phyloP scores from a whole-genome alignment of 2,329 filamentous ascomycete species.

The Amphichorda felina region DNA sequence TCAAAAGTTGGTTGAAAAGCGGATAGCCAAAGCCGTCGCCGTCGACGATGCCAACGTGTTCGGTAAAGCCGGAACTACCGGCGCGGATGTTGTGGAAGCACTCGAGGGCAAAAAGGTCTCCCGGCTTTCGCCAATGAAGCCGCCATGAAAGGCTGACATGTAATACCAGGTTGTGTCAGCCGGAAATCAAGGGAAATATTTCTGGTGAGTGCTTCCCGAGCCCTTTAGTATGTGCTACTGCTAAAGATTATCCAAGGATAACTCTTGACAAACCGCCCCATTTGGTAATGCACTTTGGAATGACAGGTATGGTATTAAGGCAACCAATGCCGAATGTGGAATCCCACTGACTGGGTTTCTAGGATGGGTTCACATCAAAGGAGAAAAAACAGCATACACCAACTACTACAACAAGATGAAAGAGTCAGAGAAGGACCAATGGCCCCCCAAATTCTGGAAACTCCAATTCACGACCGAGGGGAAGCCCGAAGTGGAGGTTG shows the following conservation, averaged over 20 bases:
- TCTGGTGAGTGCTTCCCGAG: slow-evolving; percentile 46
- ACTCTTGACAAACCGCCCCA: slow-evolving; percentile 66
- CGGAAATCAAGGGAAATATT: slow-evolving; percentile 91
- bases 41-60: slow-evolving; percentile 78
- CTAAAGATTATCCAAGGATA: slow-evolving; percentile 17
- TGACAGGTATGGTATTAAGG: slow-evolving; percentile 49
- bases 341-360: too few relatives aligned
- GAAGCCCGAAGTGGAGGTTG: slow-evolving; percentile 43
- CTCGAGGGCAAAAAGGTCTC: slow-evolving; percentile 57
- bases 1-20: slow-evolving; percentile 74
- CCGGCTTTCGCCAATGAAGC: background rate
- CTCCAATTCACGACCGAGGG: slow-evolving; percentile 61
- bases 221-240: background rate
- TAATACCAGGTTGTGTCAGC: slow-evolving; percentile 40
- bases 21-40: slow-evolving; percentile 56
- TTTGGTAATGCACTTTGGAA: slow-evolving; percentile 79
- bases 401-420: slow-evolving; percentile 69
- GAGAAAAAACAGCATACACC: slow-evolving; percentile 65
- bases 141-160: background rate
- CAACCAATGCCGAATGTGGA: too few relatives aligned
- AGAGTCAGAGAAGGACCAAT: slow-evolving; percentile 45
- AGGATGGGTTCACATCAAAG: slow-evolving; percentile 81
- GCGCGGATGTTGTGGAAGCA: slow-evolving; percentile 59
- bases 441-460: slow-evolving; percentile 88
- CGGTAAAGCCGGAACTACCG: slow-evolving; percentile 78